Conservation (phyloP, 1,284 basidiomycete genomes). For the Entoloma clypeatum region DNA sequence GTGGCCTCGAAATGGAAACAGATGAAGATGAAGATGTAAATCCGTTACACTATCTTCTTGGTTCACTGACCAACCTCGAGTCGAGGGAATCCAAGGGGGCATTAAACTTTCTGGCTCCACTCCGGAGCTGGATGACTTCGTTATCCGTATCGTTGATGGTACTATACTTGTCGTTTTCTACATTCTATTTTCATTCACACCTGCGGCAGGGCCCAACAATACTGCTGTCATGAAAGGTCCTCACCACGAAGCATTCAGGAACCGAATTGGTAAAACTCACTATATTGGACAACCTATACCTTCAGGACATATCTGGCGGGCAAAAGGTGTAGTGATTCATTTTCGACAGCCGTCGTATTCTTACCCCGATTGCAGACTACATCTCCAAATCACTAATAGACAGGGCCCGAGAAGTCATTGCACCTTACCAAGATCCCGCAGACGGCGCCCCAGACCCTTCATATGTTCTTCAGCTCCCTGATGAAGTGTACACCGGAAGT, state of each 20-base stretch:
- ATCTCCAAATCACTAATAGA: slow-evolving; percentile 63
- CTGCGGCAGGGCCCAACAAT: slow-evolving; percentile 54
- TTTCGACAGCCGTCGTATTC: not conserved
- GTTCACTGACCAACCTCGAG: slow-evolving; percentile 6
- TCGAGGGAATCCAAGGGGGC: slow-evolving; percentile 68
- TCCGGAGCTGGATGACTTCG: slow-evolving; percentile 79
- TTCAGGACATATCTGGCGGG: slow-evolving; percentile 76
- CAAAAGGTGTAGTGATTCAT: slow-evolving; percentile 53
- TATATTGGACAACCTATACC: slow-evolving; percentile 64
- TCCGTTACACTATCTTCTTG: slow-evolving; percentile 6
- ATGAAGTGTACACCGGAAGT: slow-evolving; percentile 68
- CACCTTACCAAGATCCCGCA: slow-evolving; percentile 51
- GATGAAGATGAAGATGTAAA: slow-evolving; percentile 70
- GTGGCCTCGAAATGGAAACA: slow-evolving; percentile 75
- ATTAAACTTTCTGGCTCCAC: slow-evolving; percentile 70
- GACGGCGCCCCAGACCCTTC: slow-evolving; percentile 71
- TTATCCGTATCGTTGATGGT: slow-evolving; percentile 80
- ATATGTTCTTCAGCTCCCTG: slow-evolving; percentile 70
- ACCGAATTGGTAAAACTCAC: slow-evolving; percentile 70
- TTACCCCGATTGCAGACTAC: slow-evolving; percentile 44
- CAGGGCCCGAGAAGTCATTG: slow-evolving; percentile 52
- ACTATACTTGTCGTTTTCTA: slow-evolving; percentile 1
- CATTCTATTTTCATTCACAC: slow-evolving; percentile 2
- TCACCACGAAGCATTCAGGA: slow-evolving; percentile 57
- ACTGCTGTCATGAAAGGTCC: slow-evolving; percentile 46